Conservation (phyloP, 108 stramenopile genomes). For the Licmophora abbreviata region DNA sequence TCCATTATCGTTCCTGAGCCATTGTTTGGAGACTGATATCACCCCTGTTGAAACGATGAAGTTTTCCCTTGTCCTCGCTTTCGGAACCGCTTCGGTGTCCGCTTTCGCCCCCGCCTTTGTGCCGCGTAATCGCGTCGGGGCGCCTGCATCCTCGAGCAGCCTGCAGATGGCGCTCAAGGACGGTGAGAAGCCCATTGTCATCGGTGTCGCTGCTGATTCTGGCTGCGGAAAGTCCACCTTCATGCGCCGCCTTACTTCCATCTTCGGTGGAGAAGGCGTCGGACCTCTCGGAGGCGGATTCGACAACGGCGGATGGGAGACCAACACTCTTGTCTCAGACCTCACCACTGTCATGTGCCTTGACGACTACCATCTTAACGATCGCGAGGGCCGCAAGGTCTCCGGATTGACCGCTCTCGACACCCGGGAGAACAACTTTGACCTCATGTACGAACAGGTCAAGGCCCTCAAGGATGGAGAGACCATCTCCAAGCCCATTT, state of each 20-base stretch:
- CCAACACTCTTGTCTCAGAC: slow-evolving; percentile 96
- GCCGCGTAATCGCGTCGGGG: slow-evolving; percentile 15
- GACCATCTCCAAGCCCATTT: slow-evolving; percentile 92
- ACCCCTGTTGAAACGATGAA: slow-evolving; percentile 51
- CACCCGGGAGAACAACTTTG: slow-evolving; percentile 92
- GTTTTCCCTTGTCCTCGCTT: slow-evolving; percentile 20
- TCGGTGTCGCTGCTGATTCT: slow-evolving; percentile 96
- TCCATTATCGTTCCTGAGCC: too few relatives aligned
- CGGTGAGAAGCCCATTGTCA: slow-evolving; percentile 78
- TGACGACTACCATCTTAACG: slow-evolving; percentile 97
- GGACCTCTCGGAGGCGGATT: slow-evolving; percentile 92
- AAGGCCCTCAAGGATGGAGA: slow-evolving; percentile 91
- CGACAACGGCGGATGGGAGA: slow-evolving; percentile 93
- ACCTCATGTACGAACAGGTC: slow-evolving; percentile 96
- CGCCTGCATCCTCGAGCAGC: slow-evolving; percentile 21
- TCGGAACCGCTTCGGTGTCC: slow-evolving; percentile 24
- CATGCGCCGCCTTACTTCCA: slow-evolving; percentile 95
- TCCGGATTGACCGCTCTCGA: slow-evolving; percentile 88
- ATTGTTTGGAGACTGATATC: too few relatives aligned
- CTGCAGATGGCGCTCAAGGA: slow-evolving; percentile 68
- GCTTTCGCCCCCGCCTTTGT: slow-evolving; percentile 58
- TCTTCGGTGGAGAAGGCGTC: slow-evolving; percentile 92
- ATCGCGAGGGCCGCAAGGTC: slow-evolving; percentile 91
- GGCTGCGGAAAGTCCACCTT: slow-evolving; percentile 98
- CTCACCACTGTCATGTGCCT: slow-evolving; percentile 96